Percentiles rank a stretch among this genome's conserved stretches.
Conservation (phyloP, 164 flowering plant genomes). For the Paratinospora sagittata region DNA sequence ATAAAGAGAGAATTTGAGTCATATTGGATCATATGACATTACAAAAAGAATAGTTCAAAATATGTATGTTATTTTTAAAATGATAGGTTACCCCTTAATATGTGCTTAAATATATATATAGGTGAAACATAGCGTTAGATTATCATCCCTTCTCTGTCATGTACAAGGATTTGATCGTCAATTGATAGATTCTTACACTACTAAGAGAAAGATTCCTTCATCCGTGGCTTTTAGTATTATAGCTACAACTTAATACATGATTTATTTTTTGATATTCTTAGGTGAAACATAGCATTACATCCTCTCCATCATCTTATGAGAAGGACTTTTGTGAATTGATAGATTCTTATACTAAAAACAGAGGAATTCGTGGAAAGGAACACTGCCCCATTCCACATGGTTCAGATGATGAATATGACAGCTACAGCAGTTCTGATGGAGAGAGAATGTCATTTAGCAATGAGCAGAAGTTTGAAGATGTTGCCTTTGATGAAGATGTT, state of each 20-base stretch:
- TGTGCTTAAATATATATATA: not conserved
- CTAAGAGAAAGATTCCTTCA: too few relatives aligned
- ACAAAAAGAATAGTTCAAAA: not conserved
- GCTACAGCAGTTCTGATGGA: constrained; percentile 27
- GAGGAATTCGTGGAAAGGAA: constrained; percentile 19
- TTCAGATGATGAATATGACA: constrained; percentile 28
- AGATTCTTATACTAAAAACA: constrained; percentile 37
- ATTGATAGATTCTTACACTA: too few relatives aligned
- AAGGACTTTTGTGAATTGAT: constrained; percentile 58
- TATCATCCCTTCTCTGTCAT: too few relatives aligned
- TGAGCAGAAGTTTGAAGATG: constrained; percentile 24
- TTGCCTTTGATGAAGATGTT: constrained; percentile 36
- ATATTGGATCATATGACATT: not conserved
- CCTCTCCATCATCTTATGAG: constrained; percentile 48
- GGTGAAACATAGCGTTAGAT: too few relatives aligned
- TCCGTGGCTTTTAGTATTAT: too few relatives aligned
- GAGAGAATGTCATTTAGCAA: constrained; percentile 18
- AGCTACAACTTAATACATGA: not conserved
- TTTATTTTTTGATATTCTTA: constrained; percentile 21
- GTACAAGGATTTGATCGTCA: too few relatives aligned
- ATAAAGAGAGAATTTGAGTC: not conserved
- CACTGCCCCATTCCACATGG: constrained; percentile 11
- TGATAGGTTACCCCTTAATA: not conserved
- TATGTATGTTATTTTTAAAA: not conserved
- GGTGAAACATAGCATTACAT: constrained; percentile 80